Conservation (phyloP, 345 rosid species). For the Fremontodendron californicum region DNA sequence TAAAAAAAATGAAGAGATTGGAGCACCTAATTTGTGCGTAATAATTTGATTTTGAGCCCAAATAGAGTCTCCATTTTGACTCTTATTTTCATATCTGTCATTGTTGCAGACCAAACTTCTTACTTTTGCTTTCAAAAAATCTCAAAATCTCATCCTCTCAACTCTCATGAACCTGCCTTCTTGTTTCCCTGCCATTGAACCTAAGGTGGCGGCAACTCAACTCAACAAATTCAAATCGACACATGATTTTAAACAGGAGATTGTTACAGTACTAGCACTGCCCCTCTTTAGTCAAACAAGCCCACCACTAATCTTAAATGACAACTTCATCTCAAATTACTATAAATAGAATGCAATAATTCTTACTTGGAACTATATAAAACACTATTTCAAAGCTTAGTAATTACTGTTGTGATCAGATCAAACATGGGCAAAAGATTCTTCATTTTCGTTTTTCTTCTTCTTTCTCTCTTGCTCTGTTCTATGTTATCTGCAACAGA, state of each 20-base stretch:
- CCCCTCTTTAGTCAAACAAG: constrained; percentile 2
- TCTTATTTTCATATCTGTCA: neutral
- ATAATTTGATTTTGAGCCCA: neutral
- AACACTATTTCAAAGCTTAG: neutral
- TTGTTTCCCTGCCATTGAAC: neutral
- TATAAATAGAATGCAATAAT: constrained; percentile 2
- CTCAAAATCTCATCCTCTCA: neutral
- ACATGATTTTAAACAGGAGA: neutral
- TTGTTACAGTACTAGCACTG: neutral
- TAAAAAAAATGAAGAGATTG: too few species aligned
- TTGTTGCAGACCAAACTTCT: constrained; percentile 2
- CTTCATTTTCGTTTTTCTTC: constrained; percentile 15
- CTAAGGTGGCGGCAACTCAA: constrained; percentile 3
- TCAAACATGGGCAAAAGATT: constrained; percentile 16
- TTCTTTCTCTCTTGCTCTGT: constrained; percentile 17
- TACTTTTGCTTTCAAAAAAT: neutral
- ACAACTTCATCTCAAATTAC: neutral
- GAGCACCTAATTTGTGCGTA: constrained; percentile 4
- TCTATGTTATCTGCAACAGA: constrained; percentile 11
- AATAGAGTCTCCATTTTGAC: neutral
- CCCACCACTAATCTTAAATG: neutral
- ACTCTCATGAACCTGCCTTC: neutral
- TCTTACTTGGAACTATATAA: neutral
- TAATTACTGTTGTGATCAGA: neutral
- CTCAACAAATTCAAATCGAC: neutral